Conservation (phyloP, 768 basidiomycete genomes). For the Glaciozyma antarctica region DNA sequence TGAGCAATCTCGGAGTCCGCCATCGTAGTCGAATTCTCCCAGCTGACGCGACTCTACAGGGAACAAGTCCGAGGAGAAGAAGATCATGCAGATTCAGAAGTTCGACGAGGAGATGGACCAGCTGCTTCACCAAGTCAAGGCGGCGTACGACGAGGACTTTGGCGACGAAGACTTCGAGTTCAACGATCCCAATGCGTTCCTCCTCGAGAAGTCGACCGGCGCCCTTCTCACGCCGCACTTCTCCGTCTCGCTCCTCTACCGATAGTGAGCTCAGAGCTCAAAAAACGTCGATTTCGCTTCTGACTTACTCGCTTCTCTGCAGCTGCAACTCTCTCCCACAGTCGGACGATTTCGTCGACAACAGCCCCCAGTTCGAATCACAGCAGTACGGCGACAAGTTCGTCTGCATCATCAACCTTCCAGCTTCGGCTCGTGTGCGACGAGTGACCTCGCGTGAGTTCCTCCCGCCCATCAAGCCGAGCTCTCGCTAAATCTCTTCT, state of each 20-base stretch:
- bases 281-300: neutral
- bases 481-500: too few relatives aligned
- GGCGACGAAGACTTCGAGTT: constrained; percentile 8
- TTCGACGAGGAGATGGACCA: neutral
- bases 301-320: neutral
- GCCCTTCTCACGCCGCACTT: constrained; percentile 13
- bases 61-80: neutral
- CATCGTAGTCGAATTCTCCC: constrained; percentile 15
- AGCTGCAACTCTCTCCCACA: constrained; percentile 9
- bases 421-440: neutral
- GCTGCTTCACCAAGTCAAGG: constrained; percentile 24
- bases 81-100: neutral
- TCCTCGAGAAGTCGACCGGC: neutral
- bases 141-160: neutral
- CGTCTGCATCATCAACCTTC: constrained; percentile 1
- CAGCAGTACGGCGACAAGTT: neutral
- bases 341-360: constrained; percentile 6
- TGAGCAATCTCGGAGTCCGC: constrained; percentile 2
- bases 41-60: neutral
- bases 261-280: neutral
- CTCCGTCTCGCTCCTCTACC: neutral
- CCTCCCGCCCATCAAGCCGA: neutral
- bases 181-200: constrained; percentile 3
- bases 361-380: neutral
- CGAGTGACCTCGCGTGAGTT: constrained; percentile 1